Evolutionary conservation across 371 early-diverging fungal species (phyloP), one percentile per base, ranked within the genome.

Genomic region (Choanephora cucurbitarum): DNA sequence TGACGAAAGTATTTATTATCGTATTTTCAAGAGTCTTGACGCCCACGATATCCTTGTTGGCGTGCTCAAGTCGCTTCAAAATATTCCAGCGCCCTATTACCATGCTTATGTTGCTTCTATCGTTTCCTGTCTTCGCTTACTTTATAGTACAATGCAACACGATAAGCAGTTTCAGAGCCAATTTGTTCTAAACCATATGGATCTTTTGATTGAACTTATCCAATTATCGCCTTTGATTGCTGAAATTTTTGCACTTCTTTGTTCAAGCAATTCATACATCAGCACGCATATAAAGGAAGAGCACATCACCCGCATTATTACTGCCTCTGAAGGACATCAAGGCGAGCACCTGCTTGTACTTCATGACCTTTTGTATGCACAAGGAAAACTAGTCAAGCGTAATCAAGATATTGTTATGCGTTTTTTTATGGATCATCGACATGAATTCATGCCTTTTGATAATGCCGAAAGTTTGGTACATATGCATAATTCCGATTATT

Each of bases 381-480:
- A 78, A 44, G 76, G 75, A 2, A 80, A 75, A 44, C 44, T 78
- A 5, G 58, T 83, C 14, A 76, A 78, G 49, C 53, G 67, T 37
- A 74, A 81, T 37, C 81, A 83, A 51, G 70, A 72, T 17, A 49
- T 60, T 13, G 62, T 77, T 1, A 66, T 79, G 68, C 62, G 72
- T 1, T 58, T 68, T 17, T 55, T 81, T 7, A 69, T 81, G 67
- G 79, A 83, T 23, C 58, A 72, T 15, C 66, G 79, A 13, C 44
- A 58, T 4, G 49, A 66, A 13, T 79, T 77, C 41, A 55, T 76
- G 2, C 75, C 77, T 5, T 65, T 78, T 52, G 63, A 62, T 13
- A 65, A 46, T 19, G 41, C 44, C 9, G 52, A 57, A 2, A 60
- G 62, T 34, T 50, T 68, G 5, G 44, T 50, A 17, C 17, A 22